Base-by-base conservation (phyloP, 768 basidiomycete species). In the Russula brevipes region DNA sequence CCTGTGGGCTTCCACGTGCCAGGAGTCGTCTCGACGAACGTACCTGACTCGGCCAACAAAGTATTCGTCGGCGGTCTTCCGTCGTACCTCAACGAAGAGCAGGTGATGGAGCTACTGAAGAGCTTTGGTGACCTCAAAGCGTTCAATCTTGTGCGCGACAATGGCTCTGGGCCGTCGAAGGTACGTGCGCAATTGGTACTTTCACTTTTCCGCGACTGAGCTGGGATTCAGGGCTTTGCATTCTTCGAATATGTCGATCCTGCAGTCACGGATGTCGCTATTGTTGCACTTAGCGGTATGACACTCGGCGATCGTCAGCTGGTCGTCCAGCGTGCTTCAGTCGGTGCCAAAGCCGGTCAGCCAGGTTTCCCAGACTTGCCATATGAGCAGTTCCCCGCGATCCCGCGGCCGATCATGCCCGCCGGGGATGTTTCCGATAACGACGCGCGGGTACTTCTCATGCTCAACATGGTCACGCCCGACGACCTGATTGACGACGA, bases 241-340 rank as follows among this genome's bases (percentile, higher is more conserved):
- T 98, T 99, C 81, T 96, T 94, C 78, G 97, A 99, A 81, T 99
- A 98, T 75, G 87, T 91, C 65, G 97, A 99, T 72, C 77, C 85
- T 16, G 75, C 73, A 54, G 87, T 94, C 61, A 99, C 97, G 63
- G 97, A 98, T 68, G 85, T 97, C 69, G 97, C 97, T 53, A 97
- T 96, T 70, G 89, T 92, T 73, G 91, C 93, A 70, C 82, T 99
- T 60, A 94, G 96, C 75, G 93, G 94, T 65, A 98, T 99, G 94
- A 91, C 97, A 72, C 85, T 98, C 14, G 97, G 96, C 53, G 97
- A 98, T 74, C 87, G 94, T 8, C 91, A 85, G 72, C 83, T 99
- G 50, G 94, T 98, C 61, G 96, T 99, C 39, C 97, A 99, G 72
- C 87, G 96, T 61, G 97, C 97, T 17, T 94, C 94, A 14, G 88